These are phyloP conservation scores for Amphicarpaea edgeworthii DNA, from an alignment of 306 rosid species.

Conservation along the genomic window DNA sequence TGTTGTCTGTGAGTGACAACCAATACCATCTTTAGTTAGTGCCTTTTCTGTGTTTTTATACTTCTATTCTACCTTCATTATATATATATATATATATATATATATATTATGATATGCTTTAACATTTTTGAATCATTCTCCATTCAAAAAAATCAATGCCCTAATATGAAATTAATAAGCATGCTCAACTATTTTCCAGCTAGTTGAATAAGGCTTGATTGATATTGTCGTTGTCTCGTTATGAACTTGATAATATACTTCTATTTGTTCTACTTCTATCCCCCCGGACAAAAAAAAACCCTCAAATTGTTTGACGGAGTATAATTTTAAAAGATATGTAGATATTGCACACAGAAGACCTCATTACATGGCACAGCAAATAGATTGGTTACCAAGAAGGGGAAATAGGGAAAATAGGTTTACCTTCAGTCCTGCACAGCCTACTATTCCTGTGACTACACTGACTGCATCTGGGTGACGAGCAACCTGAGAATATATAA, in stretches of 20 bases:
- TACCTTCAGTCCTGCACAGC: conserved; percentile 99
- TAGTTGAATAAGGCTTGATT: conserved; percentile 17
- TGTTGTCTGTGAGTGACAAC: conserved; percentile 31
- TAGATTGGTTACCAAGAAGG: conserved; percentile 12
- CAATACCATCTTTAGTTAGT: neutral
- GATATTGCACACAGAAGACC: conserved; percentile 3
- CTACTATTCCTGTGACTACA: conserved; percentile 96
- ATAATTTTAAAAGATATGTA: neutral
- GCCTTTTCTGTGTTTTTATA: conserved; percentile 31
- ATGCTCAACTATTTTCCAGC: conserved; percentile 8
- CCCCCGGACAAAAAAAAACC: neutral
- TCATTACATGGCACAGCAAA: neutral
- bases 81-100: no score
- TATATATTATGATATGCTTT: conserved; percentile 9
- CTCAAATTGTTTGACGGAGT: neutral
- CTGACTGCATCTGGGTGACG: conserved; percentile 96
- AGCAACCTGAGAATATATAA: conserved; percentile 76
- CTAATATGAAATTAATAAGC: conserved; percentile 1
- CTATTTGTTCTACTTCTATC: neutral
- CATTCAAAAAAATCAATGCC: conserved; percentile 25
- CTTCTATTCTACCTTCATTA: conserved; percentile 7
- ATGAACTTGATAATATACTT: neutral
- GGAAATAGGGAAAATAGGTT: conserved; percentile 35
- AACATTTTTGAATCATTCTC: conserved; percentile 15
- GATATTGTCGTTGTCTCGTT: neutral